These are phyloP conservation scores for Avena insularis DNA, from an alignment of 176 grass and related monocot species.

Conservation along the genomic window DNA sequence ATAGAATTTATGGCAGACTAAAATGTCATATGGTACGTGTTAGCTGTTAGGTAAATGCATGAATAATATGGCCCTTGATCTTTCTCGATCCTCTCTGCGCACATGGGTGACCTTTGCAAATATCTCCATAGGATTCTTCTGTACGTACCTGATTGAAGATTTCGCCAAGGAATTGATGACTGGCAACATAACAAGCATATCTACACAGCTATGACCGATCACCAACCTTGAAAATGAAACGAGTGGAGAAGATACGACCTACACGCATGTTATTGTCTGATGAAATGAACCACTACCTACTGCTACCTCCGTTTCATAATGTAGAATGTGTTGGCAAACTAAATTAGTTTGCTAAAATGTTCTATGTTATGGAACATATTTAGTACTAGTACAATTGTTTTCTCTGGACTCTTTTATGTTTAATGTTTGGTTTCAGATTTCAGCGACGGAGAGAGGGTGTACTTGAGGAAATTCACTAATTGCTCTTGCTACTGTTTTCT, in stretches of 20 bases:
- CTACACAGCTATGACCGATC: background rate
- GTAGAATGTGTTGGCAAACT: too few species aligned
- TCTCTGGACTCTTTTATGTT: background rate
- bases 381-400: background rate
- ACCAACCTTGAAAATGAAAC: constrained; percentile 18
- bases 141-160: constrained; percentile 3
- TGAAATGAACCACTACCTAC: too few species aligned
- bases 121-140: background rate
- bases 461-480: background rate
- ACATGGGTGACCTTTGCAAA: background rate
- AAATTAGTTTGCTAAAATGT: too few species aligned
- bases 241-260: background rate
- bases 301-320: too few species aligned
- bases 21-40: background rate
- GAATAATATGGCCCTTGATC: background rate
- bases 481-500: background rate
- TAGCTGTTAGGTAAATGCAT: background rate
- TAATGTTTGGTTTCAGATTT: background rate
- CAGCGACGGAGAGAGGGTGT: background rate
- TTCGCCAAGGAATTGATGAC: constrained; percentile 16
- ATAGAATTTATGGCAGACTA: background rate
- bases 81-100: background rate
- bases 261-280: background rate
- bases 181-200: background rate
- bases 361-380: too few species aligned